These are phyloP conservation scores for Corylus americana DNA, from an alignment of 306 rosid genomes.

Conservation along the genomic window DNA sequence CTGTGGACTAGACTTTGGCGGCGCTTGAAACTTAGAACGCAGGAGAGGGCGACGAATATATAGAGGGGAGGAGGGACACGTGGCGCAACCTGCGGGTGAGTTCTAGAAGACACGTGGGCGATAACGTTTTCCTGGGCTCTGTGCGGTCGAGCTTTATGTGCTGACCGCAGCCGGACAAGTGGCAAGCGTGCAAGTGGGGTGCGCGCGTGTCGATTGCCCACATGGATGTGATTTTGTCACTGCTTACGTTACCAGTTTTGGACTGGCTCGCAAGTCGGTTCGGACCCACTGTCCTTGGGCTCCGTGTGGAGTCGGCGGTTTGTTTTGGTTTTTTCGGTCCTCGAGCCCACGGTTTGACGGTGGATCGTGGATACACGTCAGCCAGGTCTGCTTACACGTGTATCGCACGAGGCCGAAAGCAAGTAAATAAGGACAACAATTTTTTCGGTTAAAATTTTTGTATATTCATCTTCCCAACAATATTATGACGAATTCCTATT, in stretches of 20 bases:
- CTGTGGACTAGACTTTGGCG: conserved; percentile 30
- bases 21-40: conserved; percentile 76
- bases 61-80: conserved; percentile 45
- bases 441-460: too few species aligned
- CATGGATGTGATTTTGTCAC: conserved; percentile 64
- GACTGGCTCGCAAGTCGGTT: conserved; percentile 48
- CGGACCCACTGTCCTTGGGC: conserved; percentile 31
- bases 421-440: background rate
- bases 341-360: conserved; percentile 21
- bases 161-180: conserved; percentile 48
- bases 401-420: conserved; percentile 33
- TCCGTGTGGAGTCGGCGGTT: conserved; percentile 50
- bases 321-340: conserved; percentile 16
- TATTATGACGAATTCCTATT: too few species aligned
- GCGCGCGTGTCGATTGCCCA: conserved; percentile 54
- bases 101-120: conserved; percentile 85
- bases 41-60: conserved; percentile 53
- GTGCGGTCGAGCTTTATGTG: conserved; percentile 18
- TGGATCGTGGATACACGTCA: conserved; percentile 36
- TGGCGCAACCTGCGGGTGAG: conserved; percentile 26
- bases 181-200: conserved; percentile 35
- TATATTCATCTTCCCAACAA: too few species aligned
- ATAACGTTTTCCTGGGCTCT: conserved; percentile 33
- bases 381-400: background rate
- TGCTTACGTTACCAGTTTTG: conserved; percentile 80